Percentiles rank a stretch among this genome's conserved stretches.
These are phyloP conservation scores for Aurifilum marmelostoma DNA, from an alignment of 2,329 filamentous ascomycete species.

Conservation along the genomic window DNA sequence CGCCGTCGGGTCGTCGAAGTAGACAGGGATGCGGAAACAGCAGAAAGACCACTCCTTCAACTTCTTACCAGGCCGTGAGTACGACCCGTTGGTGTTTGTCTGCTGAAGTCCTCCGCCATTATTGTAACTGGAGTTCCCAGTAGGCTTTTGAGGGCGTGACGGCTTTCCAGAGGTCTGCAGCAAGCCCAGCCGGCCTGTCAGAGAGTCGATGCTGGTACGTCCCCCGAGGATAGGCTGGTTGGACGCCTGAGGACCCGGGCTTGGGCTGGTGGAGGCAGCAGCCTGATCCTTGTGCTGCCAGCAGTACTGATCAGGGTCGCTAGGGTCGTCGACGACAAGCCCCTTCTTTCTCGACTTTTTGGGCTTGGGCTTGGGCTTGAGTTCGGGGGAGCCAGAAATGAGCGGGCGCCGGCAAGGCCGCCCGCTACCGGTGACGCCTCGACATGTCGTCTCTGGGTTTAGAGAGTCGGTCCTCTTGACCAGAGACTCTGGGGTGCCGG, in stretches of 20 bases:
- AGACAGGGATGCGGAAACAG: slow-evolving; percentile 55
- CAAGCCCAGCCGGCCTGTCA: slow-evolving; percentile 78
- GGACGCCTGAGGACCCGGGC: slow-evolving; percentile 46
- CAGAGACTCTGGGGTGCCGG: slow-evolving; percentile 78
- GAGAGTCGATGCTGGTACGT: slow-evolving; percentile 81
- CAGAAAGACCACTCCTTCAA: slow-evolving; percentile 46
- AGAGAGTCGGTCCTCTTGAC: slow-evolving; percentile 82
- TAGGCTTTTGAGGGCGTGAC: slow-evolving; percentile 26
- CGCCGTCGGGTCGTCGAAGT: slow-evolving; percentile 42
- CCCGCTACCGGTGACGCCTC: slow-evolving; percentile 82
- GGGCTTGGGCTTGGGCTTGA: slow-evolving; percentile 39
- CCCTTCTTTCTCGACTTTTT: slow-evolving; percentile 35
- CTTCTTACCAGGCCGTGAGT: slow-evolving; percentile 33
- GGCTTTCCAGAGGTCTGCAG: slow-evolving; percentile 57
- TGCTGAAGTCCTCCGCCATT: slow-evolving; percentile 25
- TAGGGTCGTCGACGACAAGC: slow-evolving; percentile 52
- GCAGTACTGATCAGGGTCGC: slow-evolving; percentile 74
- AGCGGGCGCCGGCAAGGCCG: slow-evolving; percentile 79
- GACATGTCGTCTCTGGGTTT: slow-evolving; percentile 81
- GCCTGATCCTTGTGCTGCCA: slow-evolving; percentile 96
- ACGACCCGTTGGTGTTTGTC: slow-evolving; percentile 31
- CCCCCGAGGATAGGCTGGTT: slow-evolving; percentile 61
- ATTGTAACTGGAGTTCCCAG: slow-evolving; percentile 24
- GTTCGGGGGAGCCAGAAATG: slow-evolving; percentile 45
- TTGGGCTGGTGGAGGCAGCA: slow-evolving; percentile 48